These are phyloP conservation scores for Rubroshorea leprosula DNA, from an alignment of 345 rosid genomes.

Conservation along the genomic window DNA sequence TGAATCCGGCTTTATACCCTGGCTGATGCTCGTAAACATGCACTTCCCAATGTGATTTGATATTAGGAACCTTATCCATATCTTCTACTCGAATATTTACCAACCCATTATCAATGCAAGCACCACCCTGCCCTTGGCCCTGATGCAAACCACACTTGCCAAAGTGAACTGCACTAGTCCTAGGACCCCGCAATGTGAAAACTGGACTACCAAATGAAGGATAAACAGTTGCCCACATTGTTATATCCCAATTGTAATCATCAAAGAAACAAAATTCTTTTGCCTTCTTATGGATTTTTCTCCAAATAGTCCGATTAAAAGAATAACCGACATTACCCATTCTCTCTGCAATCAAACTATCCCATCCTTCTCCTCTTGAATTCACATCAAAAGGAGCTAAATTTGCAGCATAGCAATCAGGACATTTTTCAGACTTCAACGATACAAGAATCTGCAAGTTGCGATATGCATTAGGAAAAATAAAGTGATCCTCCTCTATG, in stretches of 20 bases:
- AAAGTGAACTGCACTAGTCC: slow-evolving; percentile 91
- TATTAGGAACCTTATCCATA: slow-evolving; percentile 50
- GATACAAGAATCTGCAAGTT: slow-evolving; percentile 63
- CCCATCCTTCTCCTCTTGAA: slow-evolving; percentile 77
- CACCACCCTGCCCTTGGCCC: slow-evolving; percentile 55
- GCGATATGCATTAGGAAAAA: slow-evolving; percentile 90
- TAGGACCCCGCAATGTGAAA: slow-evolving; percentile 77
- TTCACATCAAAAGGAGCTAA: slow-evolving; percentile 89
- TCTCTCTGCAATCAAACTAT: slow-evolving; percentile 74
- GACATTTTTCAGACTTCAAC: slow-evolving; percentile 67
- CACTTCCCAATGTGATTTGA: slow-evolving; percentile 59
- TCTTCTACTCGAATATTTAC: slow-evolving; percentile 55
- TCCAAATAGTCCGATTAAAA: slow-evolving; percentile 81
- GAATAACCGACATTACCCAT: slow-evolving; percentile 95
- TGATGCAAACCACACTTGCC: slow-evolving; percentile 99
- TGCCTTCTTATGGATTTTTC: slow-evolving; percentile 69
- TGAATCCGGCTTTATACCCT: slow-evolving; percentile 93
- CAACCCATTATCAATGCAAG: slow-evolving; percentile 73
- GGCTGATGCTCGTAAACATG: slow-evolving; percentile 53
- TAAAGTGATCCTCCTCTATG: slow-evolving; percentile 96
- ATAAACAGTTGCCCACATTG: slow-evolving; percentile 96
- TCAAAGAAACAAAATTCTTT: slow-evolving; percentile 86
- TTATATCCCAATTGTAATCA: slow-evolving; percentile 98
- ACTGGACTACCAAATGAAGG: slow-evolving; percentile 89
- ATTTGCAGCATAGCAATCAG: slow-evolving; percentile 85